Conservation (phyloP, 2,329 filamentous ascomycete species). For the Claviceps pazoutovae region DNA sequence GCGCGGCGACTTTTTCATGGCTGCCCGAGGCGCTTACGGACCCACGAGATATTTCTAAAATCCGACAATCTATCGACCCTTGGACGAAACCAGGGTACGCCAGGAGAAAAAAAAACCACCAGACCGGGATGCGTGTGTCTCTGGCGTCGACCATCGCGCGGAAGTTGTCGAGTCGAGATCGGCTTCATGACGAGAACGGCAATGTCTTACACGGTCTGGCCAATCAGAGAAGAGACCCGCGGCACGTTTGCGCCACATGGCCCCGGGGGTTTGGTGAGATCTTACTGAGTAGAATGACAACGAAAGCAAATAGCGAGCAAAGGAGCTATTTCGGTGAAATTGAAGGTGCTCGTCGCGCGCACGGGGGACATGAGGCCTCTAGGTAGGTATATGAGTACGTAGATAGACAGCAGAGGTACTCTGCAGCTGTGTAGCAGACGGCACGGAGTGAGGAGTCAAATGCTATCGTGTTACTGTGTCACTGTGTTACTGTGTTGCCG, state of each 20-base stretch:
- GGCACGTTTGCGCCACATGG: constrained; percentile 2
- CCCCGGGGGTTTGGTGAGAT: neutral
- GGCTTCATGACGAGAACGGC: neutral
- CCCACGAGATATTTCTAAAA: neutral
- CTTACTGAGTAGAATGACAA: neutral
- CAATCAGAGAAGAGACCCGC: neutral
- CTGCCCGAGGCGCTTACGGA: neutral
- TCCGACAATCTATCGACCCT: neutral
- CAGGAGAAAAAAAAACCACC: too few species aligned
- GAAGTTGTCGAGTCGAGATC: neutral
- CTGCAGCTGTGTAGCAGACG: too few species aligned
- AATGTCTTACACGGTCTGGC: neutral
- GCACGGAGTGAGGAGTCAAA: too few species aligned
- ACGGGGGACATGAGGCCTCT: neutral
- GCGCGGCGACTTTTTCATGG: neutral
- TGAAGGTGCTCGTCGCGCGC: neutral
- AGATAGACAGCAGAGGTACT: too few species aligned
- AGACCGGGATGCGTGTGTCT: neutral
- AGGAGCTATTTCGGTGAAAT: neutral
- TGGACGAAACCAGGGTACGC: neutral
- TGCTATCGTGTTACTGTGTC: too few species aligned
- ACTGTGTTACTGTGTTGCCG: too few species aligned
- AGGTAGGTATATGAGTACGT: too few species aligned
- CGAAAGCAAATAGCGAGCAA: neutral
- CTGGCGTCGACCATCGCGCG: neutral